These are phyloP conservation scores for Fusarium udum DNA, from an alignment of 2,329 filamentous ascomycete genomes.

Conservation along the genomic window DNA sequence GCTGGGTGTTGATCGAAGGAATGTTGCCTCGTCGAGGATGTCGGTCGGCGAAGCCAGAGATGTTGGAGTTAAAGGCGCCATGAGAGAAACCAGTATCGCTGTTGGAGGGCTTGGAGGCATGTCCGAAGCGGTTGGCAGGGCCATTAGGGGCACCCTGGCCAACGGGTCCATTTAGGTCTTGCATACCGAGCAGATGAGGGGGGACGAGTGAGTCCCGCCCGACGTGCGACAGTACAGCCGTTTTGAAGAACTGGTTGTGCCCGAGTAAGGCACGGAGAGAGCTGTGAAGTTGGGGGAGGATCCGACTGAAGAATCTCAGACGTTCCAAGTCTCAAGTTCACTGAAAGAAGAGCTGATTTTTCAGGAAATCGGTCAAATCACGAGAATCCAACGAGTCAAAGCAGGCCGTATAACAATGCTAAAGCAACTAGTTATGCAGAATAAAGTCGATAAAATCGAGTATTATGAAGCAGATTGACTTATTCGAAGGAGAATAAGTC, in stretches of 20 bases:
- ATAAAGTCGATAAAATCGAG: conserved; percentile 33
- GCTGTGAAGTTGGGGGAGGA: conserved; percentile 14
- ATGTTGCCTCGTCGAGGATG: conserved; percentile 87
- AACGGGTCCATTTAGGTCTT: conserved; percentile 77
- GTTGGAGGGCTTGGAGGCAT: conserved; percentile 82
- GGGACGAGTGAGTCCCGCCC: conserved; percentile 87
- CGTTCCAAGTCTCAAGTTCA: conserved; percentile 19
- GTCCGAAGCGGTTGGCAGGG: conserved; percentile 73
- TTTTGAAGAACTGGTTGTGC: conserved; percentile 75
- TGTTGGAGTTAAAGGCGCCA: conserved; percentile 88
- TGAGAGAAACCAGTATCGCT: conserved; percentile 92
- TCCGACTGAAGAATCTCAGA: conserved; percentile 20
- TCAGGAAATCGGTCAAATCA: conserved; percentile 8
- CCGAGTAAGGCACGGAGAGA: conserved; percentile 42
- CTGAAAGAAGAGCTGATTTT: conserved; percentile 21
- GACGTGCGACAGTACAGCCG: conserved; percentile 81
- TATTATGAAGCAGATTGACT: conserved; percentile 34
- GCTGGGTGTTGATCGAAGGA: conserved; percentile 89
- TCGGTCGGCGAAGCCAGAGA: conserved; percentile 85
- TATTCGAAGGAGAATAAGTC: conserved; percentile 35
- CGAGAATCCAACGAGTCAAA: conserved; percentile 6
- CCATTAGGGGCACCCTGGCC: conserved; percentile 53
- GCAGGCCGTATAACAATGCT: conserved; percentile 27
- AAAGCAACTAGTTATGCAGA: conserved; percentile 38
- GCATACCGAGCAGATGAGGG: conserved; percentile 90